Evolutionary conservation across 768 basidiomycete species (phyloP).

Genomic region (Auricularia auricula-judae): DNA sequence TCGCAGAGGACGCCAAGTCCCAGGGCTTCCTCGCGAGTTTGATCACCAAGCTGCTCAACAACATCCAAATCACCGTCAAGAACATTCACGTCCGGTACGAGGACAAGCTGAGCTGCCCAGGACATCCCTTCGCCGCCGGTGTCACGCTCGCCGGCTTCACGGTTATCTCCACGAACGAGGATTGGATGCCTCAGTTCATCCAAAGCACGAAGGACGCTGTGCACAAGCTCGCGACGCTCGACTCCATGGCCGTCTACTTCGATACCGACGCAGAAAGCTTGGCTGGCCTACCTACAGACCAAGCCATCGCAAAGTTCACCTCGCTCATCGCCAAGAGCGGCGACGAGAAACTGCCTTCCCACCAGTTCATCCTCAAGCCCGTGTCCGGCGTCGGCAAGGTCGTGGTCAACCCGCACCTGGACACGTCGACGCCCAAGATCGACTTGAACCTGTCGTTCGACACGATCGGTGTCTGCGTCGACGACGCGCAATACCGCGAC

Average conservation of each 20-base stretch:
- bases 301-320: constrained; percentile 62
- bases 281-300: constrained; percentile 49
- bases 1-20: constrained; percentile 46
- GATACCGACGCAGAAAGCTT: constrained; percentile 84
- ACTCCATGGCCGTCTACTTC: constrained; percentile 86
- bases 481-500: constrained; percentile 91
- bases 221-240: constrained; percentile 85
- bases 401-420: constrained; percentile 69
- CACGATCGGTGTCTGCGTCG: constrained; percentile 84
- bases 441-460: constrained; percentile 84
- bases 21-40: constrained; percentile 78
- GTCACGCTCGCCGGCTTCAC: constrained; percentile 80
- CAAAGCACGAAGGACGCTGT: constrained; percentile 79
- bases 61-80: constrained; percentile 88
- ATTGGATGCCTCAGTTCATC: constrained; percentile 87
- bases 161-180: constrained; percentile 76
- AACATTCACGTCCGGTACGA: constrained; percentile 97
- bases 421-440: constrained; percentile 67
- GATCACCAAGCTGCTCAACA: constrained; percentile 85
- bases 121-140: constrained; percentile 90
- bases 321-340: constrained; percentile 45
- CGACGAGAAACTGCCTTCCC: constrained; percentile 36
- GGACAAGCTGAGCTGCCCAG: constrained; percentile 87
- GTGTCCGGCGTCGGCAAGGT: constrained; percentile 93
- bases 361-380: constrained; percentile 92